Evolutionary conservation across 805 yeast species (phyloP).

Genomic region (Brettanomyces nanus): DNA sequence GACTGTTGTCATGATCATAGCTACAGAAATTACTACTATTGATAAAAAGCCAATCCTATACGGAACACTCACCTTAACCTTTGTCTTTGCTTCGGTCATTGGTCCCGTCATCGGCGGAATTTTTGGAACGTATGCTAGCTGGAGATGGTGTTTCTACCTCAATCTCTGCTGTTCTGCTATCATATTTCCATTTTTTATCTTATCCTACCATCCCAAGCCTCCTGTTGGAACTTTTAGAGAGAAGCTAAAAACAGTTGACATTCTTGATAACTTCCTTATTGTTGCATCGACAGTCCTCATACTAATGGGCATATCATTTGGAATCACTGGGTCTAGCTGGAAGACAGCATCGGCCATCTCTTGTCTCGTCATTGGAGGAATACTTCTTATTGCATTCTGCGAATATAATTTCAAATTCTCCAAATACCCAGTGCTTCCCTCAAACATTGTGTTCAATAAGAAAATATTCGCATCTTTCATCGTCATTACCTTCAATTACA

Average conservation of each 20-base stretch:
- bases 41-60: constrained; percentile 31
- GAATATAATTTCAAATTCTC: constrained; percentile 6
- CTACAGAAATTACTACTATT: constrained; percentile 46
- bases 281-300: constrained; percentile 37
- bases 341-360: constrained; percentile 41
- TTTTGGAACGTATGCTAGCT: constrained; percentile 39
- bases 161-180: constrained; percentile 61
- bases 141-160: constrained; percentile 75
- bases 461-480: constrained; percentile 29
- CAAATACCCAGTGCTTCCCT: constrained; percentile 12
- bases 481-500: constrained; percentile 21
- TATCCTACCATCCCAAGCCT: constrained; percentile 4
- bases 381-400: constrained; percentile 27
- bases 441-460: constrained; percentile 19
- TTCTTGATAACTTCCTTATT: constrained; percentile 36
- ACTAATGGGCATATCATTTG: constrained; percentile 47
- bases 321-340: constrained; percentile 51
- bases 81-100: constrained; percentile 41
- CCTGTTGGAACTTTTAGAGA: constrained; percentile 12
- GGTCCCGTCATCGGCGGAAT: constrained; percentile 69
- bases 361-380: constrained; percentile 39
- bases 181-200: constrained; percentile 13
- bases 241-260: constrained; percentile 38
- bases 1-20: constrained; percentile 47
- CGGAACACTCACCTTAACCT: constrained; percentile 35